A percentile compares a stretch with the other conserved stretches of the same genome.
These are phyloP conservation scores for Spizellomyces sp. DNA, from an alignment of 192 early-diverging fungal genomes.

Conservation along the genomic window DNA sequence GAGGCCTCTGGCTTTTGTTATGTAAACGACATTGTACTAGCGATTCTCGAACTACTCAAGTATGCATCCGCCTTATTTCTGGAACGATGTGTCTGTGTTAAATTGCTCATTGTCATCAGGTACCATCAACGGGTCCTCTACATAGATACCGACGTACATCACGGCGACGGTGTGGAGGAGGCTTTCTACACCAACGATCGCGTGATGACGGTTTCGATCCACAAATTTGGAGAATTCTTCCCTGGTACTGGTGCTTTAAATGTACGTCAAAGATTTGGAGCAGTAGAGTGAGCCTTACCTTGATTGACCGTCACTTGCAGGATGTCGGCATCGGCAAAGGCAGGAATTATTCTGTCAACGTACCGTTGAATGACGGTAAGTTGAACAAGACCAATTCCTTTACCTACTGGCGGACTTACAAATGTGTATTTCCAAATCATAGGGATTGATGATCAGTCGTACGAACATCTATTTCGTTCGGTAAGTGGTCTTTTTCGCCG, in stretches of 20 bases:
- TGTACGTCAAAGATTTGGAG: conserved; percentile 41
- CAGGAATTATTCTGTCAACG: conserved; percentile 91
- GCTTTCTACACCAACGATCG: conserved; percentile 89
- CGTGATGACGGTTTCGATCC: conserved; percentile 97
- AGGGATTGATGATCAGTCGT: conserved; percentile 83
- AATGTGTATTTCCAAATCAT: too few species aligned
- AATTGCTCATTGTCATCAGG: conserved; percentile 32
- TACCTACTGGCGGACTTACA: neutral
- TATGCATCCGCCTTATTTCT: conserved; percentile 15
- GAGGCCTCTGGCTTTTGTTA: conserved; percentile 98
- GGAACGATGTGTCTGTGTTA: neutral
- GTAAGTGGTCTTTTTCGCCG: neutral
- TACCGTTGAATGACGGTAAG: conserved; percentile 79
- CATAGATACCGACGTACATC: conserved; percentile 97
- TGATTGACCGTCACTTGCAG: conserved; percentile 34
- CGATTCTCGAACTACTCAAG: conserved; percentile 83
- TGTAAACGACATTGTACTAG: conserved; percentile 96
- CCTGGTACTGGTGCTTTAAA: conserved; percentile 96
- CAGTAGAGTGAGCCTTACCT: neutral
- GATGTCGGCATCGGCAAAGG: conserved; percentile 93
- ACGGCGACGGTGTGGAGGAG: conserved; percentile 95
- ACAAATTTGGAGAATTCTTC: conserved; percentile 96
- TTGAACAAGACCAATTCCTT: neutral
- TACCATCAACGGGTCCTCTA: conserved; percentile 83
- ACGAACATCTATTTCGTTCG: conserved; percentile 38